These are phyloP conservation scores for Colletotrichum sp. DNA, from an alignment of 2,329 filamentous ascomycete species.

Conservation along the genomic window DNA sequence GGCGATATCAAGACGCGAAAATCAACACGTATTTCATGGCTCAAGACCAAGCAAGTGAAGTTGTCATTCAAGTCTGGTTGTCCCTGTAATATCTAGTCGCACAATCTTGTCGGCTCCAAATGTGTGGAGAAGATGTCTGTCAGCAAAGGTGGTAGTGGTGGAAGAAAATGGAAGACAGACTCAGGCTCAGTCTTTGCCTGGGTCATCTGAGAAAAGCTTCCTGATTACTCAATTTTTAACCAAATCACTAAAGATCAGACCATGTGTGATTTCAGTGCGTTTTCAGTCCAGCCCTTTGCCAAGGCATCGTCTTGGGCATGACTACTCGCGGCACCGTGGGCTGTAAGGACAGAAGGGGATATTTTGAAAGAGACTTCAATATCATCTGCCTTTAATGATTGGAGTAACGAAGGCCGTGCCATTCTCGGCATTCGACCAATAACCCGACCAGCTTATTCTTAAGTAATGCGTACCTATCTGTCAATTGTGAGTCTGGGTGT, in stretches of 20 bases:
- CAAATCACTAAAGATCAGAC: not conserved
- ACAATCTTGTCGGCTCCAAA: not conserved
- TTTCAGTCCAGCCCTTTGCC: not conserved
- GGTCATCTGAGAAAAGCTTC: accelerated
- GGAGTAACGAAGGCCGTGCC: not conserved
- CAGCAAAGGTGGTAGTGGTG: not conserved
- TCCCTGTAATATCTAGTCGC: not conserved
- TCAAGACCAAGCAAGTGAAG: not conserved
- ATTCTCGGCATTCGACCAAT: not conserved
- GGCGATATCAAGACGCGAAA: not conserved
- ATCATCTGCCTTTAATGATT: not conserved
- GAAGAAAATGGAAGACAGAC: not conserved
- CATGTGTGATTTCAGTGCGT: not conserved
- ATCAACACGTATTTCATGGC: too few species aligned
- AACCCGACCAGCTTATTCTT: not conserved
- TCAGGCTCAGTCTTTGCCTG: not conserved
- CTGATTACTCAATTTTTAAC: not conserved
- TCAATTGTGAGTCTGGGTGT: not conserved
- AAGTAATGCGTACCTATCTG: not conserved
- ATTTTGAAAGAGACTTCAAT: not conserved
- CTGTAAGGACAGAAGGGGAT: not conserved
- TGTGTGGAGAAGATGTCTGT: not conserved
- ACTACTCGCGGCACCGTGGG: not conserved
- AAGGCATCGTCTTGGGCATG: not conserved
- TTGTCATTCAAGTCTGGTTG: not conserved